Conservation (phyloP, 176 grass and related monocot species). For the Canna indica region DNA sequence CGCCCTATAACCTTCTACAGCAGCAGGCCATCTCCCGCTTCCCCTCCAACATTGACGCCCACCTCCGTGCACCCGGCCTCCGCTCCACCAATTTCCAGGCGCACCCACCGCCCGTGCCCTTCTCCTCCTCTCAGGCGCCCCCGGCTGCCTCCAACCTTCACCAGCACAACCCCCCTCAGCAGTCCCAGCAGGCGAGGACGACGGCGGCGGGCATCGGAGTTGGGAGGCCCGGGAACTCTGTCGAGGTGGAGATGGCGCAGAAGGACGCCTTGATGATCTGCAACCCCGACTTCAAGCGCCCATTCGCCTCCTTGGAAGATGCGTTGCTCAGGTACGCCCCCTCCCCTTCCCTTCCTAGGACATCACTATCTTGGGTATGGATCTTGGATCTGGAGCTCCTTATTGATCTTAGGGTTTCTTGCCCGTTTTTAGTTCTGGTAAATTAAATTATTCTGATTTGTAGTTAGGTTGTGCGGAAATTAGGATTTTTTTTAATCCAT, state of each 20-base stretch:
- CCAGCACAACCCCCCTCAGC: conserved; percentile 3
- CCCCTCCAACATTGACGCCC: conserved; percentile 98
- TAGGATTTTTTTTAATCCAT: neutral
- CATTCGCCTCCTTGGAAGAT: conserved; percentile 59
- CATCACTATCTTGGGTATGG: neutral
- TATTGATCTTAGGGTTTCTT: neutral
- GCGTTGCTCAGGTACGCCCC: conserved; percentile 35
- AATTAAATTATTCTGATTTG: neutral
- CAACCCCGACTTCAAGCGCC: conserved; percentile 46
- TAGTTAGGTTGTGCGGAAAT: neutral
- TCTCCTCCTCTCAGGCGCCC: conserved; percentile 24
- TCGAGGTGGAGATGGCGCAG: conserved; percentile 43
- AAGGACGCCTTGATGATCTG: conserved; percentile 47
- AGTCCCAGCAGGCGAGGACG: neutral
- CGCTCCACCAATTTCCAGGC: conserved; percentile 49
- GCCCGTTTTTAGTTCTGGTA: neutral
- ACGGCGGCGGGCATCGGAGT: neutral
- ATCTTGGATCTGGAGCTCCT: neutral
- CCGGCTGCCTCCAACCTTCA: neutral
- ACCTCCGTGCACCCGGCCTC: conserved; percentile 76
- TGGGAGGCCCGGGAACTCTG: conserved; percentile 9
- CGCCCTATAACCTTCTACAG: conserved; percentile 16
- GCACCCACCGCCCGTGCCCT: conserved; percentile 3
- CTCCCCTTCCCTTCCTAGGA: neutral
- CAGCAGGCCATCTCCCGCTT: conserved; percentile 91